Evolutionary conservation across 352 stramenopile genomes (phyloP), one percentile per base, ranked within the genome.

Genomic region (Phytophthora lateralis): DNA sequence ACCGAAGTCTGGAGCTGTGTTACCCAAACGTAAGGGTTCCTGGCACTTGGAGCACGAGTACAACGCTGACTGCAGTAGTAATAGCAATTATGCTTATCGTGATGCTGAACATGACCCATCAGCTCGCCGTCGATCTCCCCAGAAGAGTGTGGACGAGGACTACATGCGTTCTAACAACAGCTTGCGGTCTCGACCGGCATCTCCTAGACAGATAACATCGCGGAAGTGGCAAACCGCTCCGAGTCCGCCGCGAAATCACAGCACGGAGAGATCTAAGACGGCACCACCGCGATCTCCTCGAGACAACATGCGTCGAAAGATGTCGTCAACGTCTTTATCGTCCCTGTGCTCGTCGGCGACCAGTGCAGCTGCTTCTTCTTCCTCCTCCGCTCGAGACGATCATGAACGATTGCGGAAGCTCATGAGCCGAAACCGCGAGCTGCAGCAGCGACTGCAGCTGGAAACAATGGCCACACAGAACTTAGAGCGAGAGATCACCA

Each of bases 371-470:
- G n/a, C 48, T 8, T 78, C 67, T 15, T 69, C 67, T 2, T 61
- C 56, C 8, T 69, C 66, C 4, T 68, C 53, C 9, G 51, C 43
- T 26, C 62, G 48, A 60, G 56, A 73, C 17, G 83, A 93, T 37
- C 84, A 93, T 53, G 82, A 89, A 24, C 75, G 82, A 15, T 63
- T 95, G 17, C 82, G 83, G 2, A 71, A 76, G 43, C 69, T 95
- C 15, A 92, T 93, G 80, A 89, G 57, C 15, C 75, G 83, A 18
- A 95, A 95, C 62, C 83, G 82, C 14, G 83, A 91, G 38, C 61
- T 95, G 9, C 82, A 95, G 55, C 80, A 85, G 37, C 78, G 82
- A 21, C 71, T 95, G 3, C 78, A 94, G 44, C 75, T 82, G 39
- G 85, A 93, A 51, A 89, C 82, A 4, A 69, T 88, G 29, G 80